Evolutionary conservation across 2,329 filamentous ascomycete genomes (phyloP).

Genomic region (Cladosporium sp.): DNA sequence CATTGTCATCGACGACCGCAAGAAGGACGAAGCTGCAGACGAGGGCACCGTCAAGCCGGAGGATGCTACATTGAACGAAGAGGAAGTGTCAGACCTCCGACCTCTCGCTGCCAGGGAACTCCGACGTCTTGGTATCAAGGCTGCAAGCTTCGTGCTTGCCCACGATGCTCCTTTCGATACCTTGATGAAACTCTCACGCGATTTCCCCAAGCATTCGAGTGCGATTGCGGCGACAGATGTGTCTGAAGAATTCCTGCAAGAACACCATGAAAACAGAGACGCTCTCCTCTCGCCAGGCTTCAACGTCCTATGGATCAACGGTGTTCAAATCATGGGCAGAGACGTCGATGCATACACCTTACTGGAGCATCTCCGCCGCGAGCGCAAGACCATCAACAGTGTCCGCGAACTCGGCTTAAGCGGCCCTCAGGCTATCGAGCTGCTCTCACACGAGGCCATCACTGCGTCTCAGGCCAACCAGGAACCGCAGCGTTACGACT

Average conservation of each 20-base stretch:
- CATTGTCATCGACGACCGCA: conserved; percentile 95
- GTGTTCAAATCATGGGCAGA: conserved; percentile 76
- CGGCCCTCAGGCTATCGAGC: conserved; percentile 68
- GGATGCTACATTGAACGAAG: conserved; percentile 40
- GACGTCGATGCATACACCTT: conserved; percentile 85
- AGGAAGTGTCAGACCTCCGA: conserved; percentile 78
- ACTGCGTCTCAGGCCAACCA: conserved; percentile 54
- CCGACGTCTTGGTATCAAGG: conserved; percentile 69
- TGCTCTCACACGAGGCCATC: conserved; percentile 73
- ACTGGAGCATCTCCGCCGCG: conserved; percentile 73
- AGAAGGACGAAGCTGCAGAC: conserved; percentile 44
- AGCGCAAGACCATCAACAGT: conserved; percentile 72
- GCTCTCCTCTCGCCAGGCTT: conserved; percentile 67
- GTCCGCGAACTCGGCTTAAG: conserved; percentile 73
- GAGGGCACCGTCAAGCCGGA: conserved; percentile 37
- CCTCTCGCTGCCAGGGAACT: conserved; percentile 85
- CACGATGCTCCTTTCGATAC: conserved; percentile 78
- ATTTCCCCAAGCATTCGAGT: conserved; percentile 89
- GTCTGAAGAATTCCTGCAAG: conserved; percentile 63
- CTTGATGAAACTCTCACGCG: conserved; percentile 77
- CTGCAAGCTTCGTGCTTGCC: conserved; percentile 79
- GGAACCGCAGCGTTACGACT: conserved; percentile 76
- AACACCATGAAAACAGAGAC: conserved; percentile 67
- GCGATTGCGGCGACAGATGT: conserved; percentile 70
- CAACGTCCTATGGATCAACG: conserved; percentile 93